Conservation (phyloP, 2,329 filamentous ascomycete genomes). For the Pseudogymnoascus sp. region DNA sequence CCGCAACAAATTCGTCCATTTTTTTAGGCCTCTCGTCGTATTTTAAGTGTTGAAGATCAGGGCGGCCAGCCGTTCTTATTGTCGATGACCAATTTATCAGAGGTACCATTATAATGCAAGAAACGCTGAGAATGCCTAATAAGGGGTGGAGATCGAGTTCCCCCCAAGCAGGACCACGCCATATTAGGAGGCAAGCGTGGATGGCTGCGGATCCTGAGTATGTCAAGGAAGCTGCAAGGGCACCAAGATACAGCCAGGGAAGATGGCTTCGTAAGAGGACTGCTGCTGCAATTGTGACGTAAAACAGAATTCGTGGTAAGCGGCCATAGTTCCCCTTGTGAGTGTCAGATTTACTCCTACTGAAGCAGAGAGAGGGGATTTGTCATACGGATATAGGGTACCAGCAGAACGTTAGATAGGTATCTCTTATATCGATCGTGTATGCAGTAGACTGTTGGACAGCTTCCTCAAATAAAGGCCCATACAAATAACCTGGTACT, state of each 20-base stretch:
- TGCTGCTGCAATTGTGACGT: neutral
- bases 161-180: neutral
- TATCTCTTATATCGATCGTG: neutral
- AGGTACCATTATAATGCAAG: neutral
- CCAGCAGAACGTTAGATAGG: neutral
- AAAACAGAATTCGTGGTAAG: neutral
- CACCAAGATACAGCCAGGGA: neutral
- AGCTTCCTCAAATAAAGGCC: neutral
- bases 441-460: neutral
- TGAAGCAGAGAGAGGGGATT: neutral
- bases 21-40: neutral
- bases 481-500: neutral
- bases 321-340: neutral
- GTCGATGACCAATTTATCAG: neutral
- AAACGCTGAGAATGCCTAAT: neutral
- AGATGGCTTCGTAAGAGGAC: neutral
- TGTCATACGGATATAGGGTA: neutral
- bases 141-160: neutral
- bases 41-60: neutral
- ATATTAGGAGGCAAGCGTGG: conserved; percentile 2
- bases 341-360: neutral
- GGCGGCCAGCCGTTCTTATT: neutral
- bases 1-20: neutral
- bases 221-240: neutral
- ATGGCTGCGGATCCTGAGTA: neutral